phyloP scores from a whole-genome alignment of 768 basidiomycete genomes.

The Pleurotus giganteus region DNA sequence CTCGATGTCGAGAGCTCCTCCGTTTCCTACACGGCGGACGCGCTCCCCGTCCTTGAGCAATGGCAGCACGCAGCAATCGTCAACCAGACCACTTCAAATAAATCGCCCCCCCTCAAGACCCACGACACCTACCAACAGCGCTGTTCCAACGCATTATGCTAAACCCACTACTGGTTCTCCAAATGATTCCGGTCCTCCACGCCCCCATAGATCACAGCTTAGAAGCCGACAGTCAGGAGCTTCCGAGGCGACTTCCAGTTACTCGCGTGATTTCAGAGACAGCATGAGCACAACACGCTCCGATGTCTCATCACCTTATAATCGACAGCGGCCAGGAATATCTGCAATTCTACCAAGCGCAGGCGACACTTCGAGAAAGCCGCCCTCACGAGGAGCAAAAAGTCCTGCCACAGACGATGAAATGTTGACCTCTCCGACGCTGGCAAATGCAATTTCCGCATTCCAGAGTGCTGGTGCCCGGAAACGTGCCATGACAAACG shows the following conservation, averaged over 20 bases:
- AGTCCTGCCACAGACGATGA: slow-evolving; percentile 31
- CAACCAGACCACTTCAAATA: slow-evolving; percentile 61
- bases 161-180: slow-evolving; percentile 36
- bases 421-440: slow-evolving; percentile 42
- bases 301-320: slow-evolving; percentile 34
- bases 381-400: slow-evolving; percentile 26
- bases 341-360: slow-evolving; percentile 17
- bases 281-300: slow-evolving; percentile 49
- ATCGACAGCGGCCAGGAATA: slow-evolving; percentile 27
- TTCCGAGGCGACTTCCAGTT: slow-evolving; percentile 47
- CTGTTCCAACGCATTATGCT: slow-evolving; percentile 34
- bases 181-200: slow-evolving; percentile 49
- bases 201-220: slow-evolving; percentile 68
- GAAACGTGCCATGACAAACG: slow-evolving; percentile 50
- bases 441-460: slow-evolving; percentile 61
- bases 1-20: slow-evolving; percentile 58
- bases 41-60: slow-evolving; percentile 44
- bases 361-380: slow-evolving; percentile 16
- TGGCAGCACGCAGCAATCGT: slow-evolving; percentile 35
- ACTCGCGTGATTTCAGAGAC: slow-evolving; percentile 48
- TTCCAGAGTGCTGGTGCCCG: slow-evolving; percentile 67
- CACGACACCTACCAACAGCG: slow-evolving; percentile 46
- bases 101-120: slow-evolving; percentile 53
- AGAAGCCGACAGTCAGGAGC: slow-evolving; percentile 48
- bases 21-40: slow-evolving; percentile 51